Base-by-base conservation (phyloP, 2,329 filamentous ascomycete species). In the Stagonosporopsis rhizophila region DNA sequence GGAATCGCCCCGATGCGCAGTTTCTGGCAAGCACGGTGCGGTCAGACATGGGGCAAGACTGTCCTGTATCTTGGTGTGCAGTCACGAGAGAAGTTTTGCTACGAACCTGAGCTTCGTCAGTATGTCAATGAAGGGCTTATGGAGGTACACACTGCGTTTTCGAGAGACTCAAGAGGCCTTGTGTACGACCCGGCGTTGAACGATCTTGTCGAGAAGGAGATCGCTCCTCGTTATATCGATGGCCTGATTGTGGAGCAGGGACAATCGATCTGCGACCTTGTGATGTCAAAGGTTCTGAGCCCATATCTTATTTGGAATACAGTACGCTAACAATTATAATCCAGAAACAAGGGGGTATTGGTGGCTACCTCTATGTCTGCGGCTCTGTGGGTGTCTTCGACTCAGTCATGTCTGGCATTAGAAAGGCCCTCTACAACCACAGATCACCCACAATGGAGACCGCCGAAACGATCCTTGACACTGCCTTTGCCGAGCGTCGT, bases 321-420 rank as follows among this genome's bases (percentile, higher is more conserved):
- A n/a, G 48, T 22, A 42, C 2, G 6, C 35, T 48, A 15, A 48
- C 35, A 23, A 4, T 11, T 6, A 3, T 2, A 6, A 32, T 48
- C 20, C 19, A 48, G 51, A 56, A 55, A 41, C 63, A 64, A 50
- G 61, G 61, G 6, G 59, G 59, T 6, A 51, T 64, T 7, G 61
- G 61, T 22, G 60, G 64, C 20, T 78, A 82, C 52, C 70, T 83
- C 2, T 83, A 82, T 56, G 77, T 82, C 14, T 83, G 80, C 60
- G 81, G 81, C 4, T 82, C 80, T 0, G 75, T 82, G 5, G 75
- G 79, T 2, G 80, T 78, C 14, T 85, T 77, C 61, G 82, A 85
- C 62, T 83, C 82, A 0, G 82, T 85, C 42, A 83, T 85, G 79
- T 80, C 74, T 6, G 83, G 83, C 2, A 82, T 85, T 42, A 78